Evolutionary conservation across 306 rosid genomes (phyloP), one percentile per base, ranked within the genome.

Genomic region (Astragalus membranaceus): DNA sequence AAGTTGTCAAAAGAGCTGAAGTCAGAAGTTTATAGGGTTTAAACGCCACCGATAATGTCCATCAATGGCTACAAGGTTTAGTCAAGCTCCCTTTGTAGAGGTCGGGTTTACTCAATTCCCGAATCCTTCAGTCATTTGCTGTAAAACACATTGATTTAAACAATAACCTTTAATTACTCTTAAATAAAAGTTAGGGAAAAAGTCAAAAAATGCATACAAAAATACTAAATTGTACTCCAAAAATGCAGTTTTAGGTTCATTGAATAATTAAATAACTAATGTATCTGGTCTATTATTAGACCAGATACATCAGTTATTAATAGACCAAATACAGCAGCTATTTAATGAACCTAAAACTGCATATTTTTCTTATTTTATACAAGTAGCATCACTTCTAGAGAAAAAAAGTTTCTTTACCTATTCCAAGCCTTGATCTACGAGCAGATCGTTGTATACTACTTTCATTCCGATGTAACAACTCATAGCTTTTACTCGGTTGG

Each of bases 401-500:
- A 55, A 57, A 74, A 58, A 35, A 7, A 50, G 44, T 43, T 55
- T 49, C 23, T 53, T 8, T 88, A 91, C 97, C 96, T 87, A 74
- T 86, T 83, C 89, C 90, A 14, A 89, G 79, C 13, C 97, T 89
- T 62, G 99, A 87, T 72, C 69, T 83, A 5, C 86, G 86, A 67
- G 64, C 55, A 17, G 76, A 81, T 57, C 74, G 88, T 14, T 76
- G 81, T 36, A 80, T 66, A 6, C 74, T 79, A 62, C 76, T 81
- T 72, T 83, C 96, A 51, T 88, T 79, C 79, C 75, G 75, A 42
- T 68, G 79, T 67, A 78, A 82, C 11, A 70, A 78, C 50, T 87
- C 97, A 5, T 81, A 87, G 13, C 77, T 55, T 75, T 61, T 79
- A 60, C 66, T 44, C 17, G 83, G 66, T 68, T 64, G 84, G 32